A percentile compares a stretch with the other conserved stretches of the same genome.
Evolutionary conservation across 371 early-diverging fungal genomes (phyloP).

Genomic region (Dichotomocladium elegans): DNA sequence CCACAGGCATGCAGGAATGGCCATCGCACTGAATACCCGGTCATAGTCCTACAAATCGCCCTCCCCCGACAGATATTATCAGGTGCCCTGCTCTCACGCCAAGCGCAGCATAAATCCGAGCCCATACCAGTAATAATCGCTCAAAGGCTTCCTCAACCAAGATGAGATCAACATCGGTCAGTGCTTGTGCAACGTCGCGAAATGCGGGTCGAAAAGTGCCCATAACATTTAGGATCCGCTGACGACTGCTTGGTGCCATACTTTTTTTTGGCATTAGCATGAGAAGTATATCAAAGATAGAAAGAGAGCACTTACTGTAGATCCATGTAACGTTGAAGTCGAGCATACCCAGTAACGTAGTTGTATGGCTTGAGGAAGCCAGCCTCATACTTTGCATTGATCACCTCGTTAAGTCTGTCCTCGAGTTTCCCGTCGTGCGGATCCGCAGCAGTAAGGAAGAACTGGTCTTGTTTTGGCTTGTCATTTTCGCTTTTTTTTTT

Average conservation of each 20-base stretch:
- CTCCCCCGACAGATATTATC: background rate
- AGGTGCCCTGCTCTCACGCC: background rate
- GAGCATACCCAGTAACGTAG: slow-evolving; percentile 88
- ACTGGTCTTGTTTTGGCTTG: slow-evolving; percentile 55
- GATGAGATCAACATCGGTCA: slow-evolving; percentile 91
- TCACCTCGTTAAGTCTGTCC: slow-evolving; percentile 83
- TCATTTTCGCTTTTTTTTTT: background rate
- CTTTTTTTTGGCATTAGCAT: slow-evolving; percentile 17
- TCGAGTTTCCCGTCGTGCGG: slow-evolving; percentile 79
- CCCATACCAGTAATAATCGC: slow-evolving; percentile 69
- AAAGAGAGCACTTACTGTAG: slow-evolving; percentile 50
- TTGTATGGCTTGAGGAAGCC: slow-evolving; percentile 93
- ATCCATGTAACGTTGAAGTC: slow-evolving; percentile 90
- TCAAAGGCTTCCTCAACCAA: slow-evolving; percentile 94
- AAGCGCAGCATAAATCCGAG: background rate
- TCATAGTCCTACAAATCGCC: slow-evolving; percentile 74
- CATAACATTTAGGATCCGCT: slow-evolving; percentile 83
- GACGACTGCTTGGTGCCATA: slow-evolving; percentile 71
- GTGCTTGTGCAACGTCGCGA: slow-evolving; percentile 76
- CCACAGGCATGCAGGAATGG: slow-evolving; percentile 93
- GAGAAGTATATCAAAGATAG: background rate
- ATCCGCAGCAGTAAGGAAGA: slow-evolving; percentile 87
- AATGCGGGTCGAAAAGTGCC: slow-evolving; percentile 85
- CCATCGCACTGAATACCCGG: slow-evolving; percentile 90
- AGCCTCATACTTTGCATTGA: slow-evolving; percentile 91